Evolutionary conservation across 352 stramenopile genomes (phyloP), one percentile per base, ranked within the genome.

Genomic region (Phytophthora ramorum): DNA sequence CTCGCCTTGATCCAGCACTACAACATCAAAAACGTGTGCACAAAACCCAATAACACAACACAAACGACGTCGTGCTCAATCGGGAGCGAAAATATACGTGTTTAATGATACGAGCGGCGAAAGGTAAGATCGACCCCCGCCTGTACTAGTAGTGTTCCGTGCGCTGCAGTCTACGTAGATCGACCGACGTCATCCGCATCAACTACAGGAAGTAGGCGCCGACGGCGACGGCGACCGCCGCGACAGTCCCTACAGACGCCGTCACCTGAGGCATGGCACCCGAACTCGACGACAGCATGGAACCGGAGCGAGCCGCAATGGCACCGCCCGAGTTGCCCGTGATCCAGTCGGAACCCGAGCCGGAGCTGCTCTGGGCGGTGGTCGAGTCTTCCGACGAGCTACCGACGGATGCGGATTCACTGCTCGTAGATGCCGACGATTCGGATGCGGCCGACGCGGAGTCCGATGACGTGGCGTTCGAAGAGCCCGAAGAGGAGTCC

Each of bases 161-260:
- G 37, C 47, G 13, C 35, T 61, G 12, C 41, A 59, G 26, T 63
- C 40, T 35, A 44, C 54, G 41, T 66, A 55, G 30, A 60, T 43
- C 20, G 16, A 43, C 22, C 22, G 34, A 50, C 56, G 17, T 28
- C 24, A 5, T 28, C 24, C 24, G 44, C 17, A 35, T 28, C 30
- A 22, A 12, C 26, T 46, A 74, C 34, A 77, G 30, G 38, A 74
- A 71, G 48, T 71, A 74, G 30, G 64, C 64, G 14, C 54, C 58
- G 19, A 71, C 38, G 35, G 59, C 65, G n/a, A 71, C 35, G 17
- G 62, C 50, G 20, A 68, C 55, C 2, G 46, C 44, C 3, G 45
- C 55, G 7, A 62, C 51, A 3, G 69, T 61, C 16, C 54, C 51
- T 38, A 71, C 58, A 2, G 58, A 58, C 14, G 48, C 20, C 20